Evolutionary conservation across 805 yeast species (phyloP).

Genomic region (Metschnikowia santaceciliae): DNA sequence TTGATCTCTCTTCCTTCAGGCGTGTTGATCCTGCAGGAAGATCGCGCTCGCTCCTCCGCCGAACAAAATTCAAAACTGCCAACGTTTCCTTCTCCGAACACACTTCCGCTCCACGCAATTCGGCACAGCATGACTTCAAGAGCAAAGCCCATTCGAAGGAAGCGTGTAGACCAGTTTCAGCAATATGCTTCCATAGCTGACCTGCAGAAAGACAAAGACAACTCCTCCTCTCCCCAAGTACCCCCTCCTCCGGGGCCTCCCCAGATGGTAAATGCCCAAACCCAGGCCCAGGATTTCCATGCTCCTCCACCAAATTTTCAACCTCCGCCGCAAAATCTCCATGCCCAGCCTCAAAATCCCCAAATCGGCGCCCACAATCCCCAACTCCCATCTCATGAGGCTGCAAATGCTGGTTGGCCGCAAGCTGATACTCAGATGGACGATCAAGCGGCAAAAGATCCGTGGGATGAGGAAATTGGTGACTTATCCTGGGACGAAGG

Average conservation of each 20-base stretch:
- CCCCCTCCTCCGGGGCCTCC: background rate
- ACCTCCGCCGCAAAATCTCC: background rate
- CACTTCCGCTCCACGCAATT: background rate
- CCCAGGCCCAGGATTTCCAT: background rate
- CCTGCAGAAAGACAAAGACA: background rate
- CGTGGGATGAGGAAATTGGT: conserved; percentile 19
- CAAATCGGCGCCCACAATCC: background rate
- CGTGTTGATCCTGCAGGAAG: conserved; percentile 9
- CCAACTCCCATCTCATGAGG: too few relatives aligned
- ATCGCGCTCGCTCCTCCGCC: conserved; percentile 4
- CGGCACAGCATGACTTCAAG: conserved; percentile 11
- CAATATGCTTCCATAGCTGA: conserved; percentile 9
- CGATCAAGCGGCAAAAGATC: conserved; percentile 1
- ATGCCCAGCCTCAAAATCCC: background rate
- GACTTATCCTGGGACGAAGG: conserved; percentile 18
- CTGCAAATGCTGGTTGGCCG: background rate
- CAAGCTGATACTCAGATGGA: background rate
- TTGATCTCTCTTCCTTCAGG: too few relatives aligned
- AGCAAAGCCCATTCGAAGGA: conserved; percentile 10
- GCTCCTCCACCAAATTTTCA: background rate
- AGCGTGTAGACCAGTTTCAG: conserved; percentile 16
- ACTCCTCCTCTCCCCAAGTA: background rate
- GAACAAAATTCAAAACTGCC: conserved; percentile 1
- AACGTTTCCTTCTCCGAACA: conserved; percentile 2
- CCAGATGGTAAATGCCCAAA: background rate